Evolutionary conservation across 768 basidiomycete genomes (phyloP).

Genomic region (Mycena galopus): DNA sequence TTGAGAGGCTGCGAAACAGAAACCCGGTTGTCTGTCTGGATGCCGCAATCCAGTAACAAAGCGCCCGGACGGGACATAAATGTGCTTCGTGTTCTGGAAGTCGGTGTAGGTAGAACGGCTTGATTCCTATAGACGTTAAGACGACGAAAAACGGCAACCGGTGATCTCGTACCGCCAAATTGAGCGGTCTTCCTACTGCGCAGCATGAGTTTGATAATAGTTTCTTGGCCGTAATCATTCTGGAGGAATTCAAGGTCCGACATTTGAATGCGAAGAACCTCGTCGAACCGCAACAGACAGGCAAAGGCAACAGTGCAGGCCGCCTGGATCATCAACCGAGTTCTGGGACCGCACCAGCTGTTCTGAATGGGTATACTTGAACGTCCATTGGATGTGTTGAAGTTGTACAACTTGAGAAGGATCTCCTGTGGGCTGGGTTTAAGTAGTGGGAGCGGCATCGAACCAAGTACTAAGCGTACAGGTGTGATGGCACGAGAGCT

Average conservation of each 20-base stretch:
- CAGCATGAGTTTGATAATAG: constrained; percentile 36
- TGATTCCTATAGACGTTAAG: constrained; percentile 38
- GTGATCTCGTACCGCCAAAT: constrained; percentile 36
- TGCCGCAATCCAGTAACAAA: constrained; percentile 46
- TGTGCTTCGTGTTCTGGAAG: constrained; percentile 43
- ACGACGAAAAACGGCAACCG: too few relatives aligned
- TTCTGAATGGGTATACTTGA: constrained; percentile 19
- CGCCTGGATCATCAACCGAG: constrained; percentile 41
- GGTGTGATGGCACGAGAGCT: constrained; percentile 38
- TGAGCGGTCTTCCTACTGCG: constrained; percentile 44
- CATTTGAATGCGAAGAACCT: constrained; percentile 48
- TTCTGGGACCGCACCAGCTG: constrained; percentile 45
- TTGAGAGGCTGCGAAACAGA: constrained; percentile 47
- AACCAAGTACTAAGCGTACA: too few relatives aligned
- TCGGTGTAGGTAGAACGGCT: constrained; percentile 44
- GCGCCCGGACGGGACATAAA: constrained; percentile 49
- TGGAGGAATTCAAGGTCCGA: constrained; percentile 37
- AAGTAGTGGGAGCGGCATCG: too few relatives aligned
- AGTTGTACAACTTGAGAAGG: constrained; percentile 1
- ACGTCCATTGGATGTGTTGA: constrained; percentile 26
- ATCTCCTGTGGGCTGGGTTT: not conserved
- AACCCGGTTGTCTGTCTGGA: constrained; percentile 43
- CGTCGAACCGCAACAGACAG: constrained; percentile 48
- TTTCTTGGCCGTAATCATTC: not conserved
- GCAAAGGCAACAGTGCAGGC: constrained; percentile 48